Percentiles rank a stretch among this genome's conserved stretches.
phyloP scores from a whole-genome alignment of 805 yeast genomes.

The Barnettozyma vustinii region DNA sequence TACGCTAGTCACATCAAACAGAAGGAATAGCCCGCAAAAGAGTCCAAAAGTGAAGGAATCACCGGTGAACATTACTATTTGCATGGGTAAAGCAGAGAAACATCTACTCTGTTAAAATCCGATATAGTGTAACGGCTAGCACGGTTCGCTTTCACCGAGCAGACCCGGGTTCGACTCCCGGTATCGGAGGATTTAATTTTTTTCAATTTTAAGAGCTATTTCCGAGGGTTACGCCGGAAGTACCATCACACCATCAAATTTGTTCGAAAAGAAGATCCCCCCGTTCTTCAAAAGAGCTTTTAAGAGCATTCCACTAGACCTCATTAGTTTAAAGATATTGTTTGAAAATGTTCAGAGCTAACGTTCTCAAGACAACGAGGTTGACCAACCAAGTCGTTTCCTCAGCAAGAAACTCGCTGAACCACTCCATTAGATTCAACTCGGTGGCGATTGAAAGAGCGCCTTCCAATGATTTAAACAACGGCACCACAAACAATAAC shows the following conservation, averaged over 20 bases:
- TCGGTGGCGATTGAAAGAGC: constrained; percentile 30
- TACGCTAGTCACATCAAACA: too few species aligned
- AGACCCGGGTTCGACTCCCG: constrained; percentile 86
- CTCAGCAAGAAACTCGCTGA: constrained; percentile 33
- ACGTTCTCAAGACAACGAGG: constrained; percentile 30
- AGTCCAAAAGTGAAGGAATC: too few species aligned
- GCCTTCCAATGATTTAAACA: constrained; percentile 16
- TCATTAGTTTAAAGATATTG: not conserved
- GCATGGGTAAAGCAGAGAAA: too few species aligned
- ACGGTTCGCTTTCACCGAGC: constrained; percentile 85
- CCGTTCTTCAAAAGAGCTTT: not conserved
- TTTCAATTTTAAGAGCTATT: not conserved
- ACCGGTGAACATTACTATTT: too few species aligned
- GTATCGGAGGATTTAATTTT: constrained; percentile 48
- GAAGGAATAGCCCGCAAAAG: too few species aligned
- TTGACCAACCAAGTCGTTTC: constrained; percentile 35
- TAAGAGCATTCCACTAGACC: not conserved
- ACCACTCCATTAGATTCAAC: constrained; percentile 34
- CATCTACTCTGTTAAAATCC: constrained; percentile 30
- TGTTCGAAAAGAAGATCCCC: not conserved
- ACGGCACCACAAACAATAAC: constrained; percentile 21
- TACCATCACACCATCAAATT: not conserved
- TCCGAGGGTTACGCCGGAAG: not conserved
- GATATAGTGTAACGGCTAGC: constrained; percentile 81
- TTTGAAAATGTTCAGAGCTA: constrained; percentile 22